Percentiles rank a stretch among this genome's conserved stretches.
Conservation (phyloP, 1,139 yeast species). For the Tardiomyces blankii region DNA sequence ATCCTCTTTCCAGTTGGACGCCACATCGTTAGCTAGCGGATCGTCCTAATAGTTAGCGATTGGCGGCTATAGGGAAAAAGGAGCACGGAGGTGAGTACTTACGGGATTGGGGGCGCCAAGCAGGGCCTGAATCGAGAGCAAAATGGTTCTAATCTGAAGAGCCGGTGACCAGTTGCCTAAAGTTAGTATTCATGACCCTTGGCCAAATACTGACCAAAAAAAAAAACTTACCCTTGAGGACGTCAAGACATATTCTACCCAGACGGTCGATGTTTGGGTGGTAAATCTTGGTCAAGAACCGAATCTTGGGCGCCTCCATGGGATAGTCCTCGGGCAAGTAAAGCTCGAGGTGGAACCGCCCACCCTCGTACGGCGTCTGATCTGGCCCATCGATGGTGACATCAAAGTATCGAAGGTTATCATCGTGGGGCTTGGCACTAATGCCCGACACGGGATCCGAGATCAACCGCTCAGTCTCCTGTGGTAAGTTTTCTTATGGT, state of each 20-base stretch:
- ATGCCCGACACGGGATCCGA: constrained; percentile 97
- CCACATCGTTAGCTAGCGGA: constrained; percentile 96
- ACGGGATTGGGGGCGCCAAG: constrained; percentile 89
- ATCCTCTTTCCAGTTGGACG: constrained; percentile 89
- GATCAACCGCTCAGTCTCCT: constrained; percentile 87
- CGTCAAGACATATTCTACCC: constrained; percentile 93
- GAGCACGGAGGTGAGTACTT: background rate
- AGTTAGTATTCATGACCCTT: background rate
- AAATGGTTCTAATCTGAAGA: constrained; percentile 85
- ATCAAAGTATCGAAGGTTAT: constrained; percentile 82
- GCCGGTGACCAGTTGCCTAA: constrained; percentile 91
- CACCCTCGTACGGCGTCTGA: constrained; percentile 74
- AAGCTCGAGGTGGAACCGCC: constrained; percentile 64
- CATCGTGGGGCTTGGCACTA: constrained; percentile 85
- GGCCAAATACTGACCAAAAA: no score
- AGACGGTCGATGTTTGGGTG: constrained; percentile 94
- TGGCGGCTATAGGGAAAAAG: background rate
- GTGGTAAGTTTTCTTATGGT: background rate
- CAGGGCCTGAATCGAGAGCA: constrained; percentile 85
- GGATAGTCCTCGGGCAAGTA: constrained; percentile 87
- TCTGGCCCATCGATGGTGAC: constrained; percentile 85
- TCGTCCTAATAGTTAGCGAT: constrained; percentile 41
- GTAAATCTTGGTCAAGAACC: constrained; percentile 85
- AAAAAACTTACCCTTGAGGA: constrained; percentile 55
- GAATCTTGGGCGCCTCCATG: constrained; percentile 86